Conservation (phyloP, 2,329 filamentous ascomycete genomes). For the Arthrobotrys musiformis region DNA sequence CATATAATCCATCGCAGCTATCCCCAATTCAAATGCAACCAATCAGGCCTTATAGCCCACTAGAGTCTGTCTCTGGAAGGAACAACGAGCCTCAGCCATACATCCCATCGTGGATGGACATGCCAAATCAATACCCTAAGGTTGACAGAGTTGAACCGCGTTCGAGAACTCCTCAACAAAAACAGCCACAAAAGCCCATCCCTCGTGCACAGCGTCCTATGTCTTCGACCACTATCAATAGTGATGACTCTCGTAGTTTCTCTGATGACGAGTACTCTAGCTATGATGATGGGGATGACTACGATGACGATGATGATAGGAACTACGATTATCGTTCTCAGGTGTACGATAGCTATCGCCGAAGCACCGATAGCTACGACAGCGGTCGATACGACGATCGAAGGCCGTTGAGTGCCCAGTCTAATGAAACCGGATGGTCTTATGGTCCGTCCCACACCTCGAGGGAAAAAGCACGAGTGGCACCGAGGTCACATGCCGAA, state of each 20-base stretch:
- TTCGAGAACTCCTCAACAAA: not conserved
- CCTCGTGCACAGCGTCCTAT: slow-evolving; percentile 28
- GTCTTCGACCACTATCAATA: slow-evolving; percentile 47
- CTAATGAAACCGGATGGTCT: slow-evolving; percentile 31
- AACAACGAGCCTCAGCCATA: slow-evolving; percentile 3
- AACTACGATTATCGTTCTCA: slow-evolving; percentile 21
- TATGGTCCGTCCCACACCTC: slow-evolving; percentile 33
- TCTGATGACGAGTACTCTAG: slow-evolving; percentile 12
- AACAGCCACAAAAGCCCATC: not conserved
- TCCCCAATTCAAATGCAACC: slow-evolving; percentile 8
- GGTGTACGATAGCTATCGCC: slow-evolving; percentile 9
- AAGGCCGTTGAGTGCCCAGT: slow-evolving; percentile 5
- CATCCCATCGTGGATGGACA: slow-evolving; percentile 13
- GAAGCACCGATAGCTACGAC: slow-evolving; percentile 40
- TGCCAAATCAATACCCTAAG: not conserved
- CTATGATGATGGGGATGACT: slow-evolving; percentile 15
- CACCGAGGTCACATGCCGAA: slow-evolving; percentile 20
- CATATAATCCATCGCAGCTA: not conserved
- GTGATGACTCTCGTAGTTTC: slow-evolving; percentile 15
- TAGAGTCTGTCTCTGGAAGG: not conserved
- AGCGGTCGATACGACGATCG: slow-evolving; percentile 13
- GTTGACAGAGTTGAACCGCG: not conserved
- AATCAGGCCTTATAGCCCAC: slow-evolving; percentile 12
- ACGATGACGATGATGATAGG: slow-evolving; percentile 25
- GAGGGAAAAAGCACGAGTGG: not conserved